Evolutionary conservation across 176 grass and related monocot species (phyloP).

Genomic region (Phragmites australis): DNA sequence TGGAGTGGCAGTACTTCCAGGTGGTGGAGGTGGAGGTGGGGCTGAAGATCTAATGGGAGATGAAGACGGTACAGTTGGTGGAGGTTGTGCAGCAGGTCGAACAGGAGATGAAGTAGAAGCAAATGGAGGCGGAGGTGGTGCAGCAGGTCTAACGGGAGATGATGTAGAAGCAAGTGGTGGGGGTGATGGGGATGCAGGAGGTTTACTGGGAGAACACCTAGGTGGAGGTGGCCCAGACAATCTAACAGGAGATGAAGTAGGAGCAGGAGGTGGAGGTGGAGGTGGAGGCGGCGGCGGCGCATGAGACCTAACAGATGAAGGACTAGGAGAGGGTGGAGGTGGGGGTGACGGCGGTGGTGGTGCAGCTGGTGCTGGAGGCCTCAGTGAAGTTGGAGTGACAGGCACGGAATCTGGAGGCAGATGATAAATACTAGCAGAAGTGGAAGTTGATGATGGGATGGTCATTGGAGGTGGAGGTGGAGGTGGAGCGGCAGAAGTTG

Average conservation of each 20-base stretch:
- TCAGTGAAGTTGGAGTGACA: slow-evolving; percentile 25
- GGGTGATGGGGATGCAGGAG: slow-evolving; percentile 37
- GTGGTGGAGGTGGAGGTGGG: slow-evolving; percentile 39
- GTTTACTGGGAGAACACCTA: slow-evolving; percentile 4
- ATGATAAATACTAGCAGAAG: slow-evolving; percentile 32
- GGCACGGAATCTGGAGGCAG: slow-evolving; percentile 34
- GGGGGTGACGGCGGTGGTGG: slow-evolving; percentile 33
- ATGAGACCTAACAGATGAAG: slow-evolving; percentile 44
- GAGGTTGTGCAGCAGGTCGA: slow-evolving; percentile 44
- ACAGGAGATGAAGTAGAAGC: slow-evolving; percentile 39
- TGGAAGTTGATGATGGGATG: background rate
- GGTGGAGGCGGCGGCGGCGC: slow-evolving; percentile 25
- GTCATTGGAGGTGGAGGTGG: slow-evolving; percentile 16
- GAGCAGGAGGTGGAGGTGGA: background rate
- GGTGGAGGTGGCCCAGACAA: background rate
- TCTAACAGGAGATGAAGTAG: slow-evolving; percentile 8
- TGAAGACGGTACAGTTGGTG: slow-evolving; percentile 37
- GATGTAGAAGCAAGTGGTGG: slow-evolving; percentile 45
- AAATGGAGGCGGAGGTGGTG: slow-evolving; percentile 37
- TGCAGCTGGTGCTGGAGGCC: slow-evolving; percentile 6
- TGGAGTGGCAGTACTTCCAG: slow-evolving; percentile 28
- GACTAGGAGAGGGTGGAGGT: slow-evolving; percentile 14
- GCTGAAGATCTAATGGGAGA: slow-evolving; percentile 24
- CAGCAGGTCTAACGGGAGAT: slow-evolving; percentile 34
- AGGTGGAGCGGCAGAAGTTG: slow-evolving; percentile 19